Evolutionary conservation across 768 basidiomycete species (phyloP).

Genomic region (Collybia mongolica): DNA sequence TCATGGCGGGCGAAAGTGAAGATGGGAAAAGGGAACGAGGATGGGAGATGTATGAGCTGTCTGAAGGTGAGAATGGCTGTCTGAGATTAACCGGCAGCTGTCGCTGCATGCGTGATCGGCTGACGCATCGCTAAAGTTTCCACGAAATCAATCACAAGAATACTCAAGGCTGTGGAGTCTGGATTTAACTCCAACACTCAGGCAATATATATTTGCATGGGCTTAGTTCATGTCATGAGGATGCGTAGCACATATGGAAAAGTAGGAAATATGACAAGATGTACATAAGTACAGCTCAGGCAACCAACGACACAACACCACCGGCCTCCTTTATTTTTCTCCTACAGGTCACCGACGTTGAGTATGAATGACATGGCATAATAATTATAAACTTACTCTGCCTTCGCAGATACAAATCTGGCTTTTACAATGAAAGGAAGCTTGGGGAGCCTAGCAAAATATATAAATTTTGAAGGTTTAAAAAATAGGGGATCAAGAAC

Average conservation of each 20-base stretch:
- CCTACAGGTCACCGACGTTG: constrained; percentile 23
- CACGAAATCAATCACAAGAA: too few relatives aligned
- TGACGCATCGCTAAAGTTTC: constrained; percentile 1
- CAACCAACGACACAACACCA: constrained; percentile 90
- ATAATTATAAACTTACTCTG: constrained; percentile 53
- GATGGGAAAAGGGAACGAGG: constrained; percentile 3
- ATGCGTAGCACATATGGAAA: constrained; percentile 21
- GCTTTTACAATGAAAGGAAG: constrained; percentile 98
- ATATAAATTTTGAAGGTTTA: not conserved
- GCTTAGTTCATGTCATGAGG: constrained; percentile 16
- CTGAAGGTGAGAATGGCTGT: constrained; percentile 10
- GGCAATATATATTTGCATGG: not conserved
- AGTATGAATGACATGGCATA: not conserved
- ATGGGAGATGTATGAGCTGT: constrained; percentile 3
- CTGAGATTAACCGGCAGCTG: constrained; percentile 8
- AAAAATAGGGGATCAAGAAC: not conserved
- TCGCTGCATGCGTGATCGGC: constrained; percentile 9
- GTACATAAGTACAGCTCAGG: constrained; percentile 48
- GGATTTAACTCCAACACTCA: not conserved
- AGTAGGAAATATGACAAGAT: constrained; percentile 24
- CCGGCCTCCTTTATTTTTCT: constrained; percentile 90
- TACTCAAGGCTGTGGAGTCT: not conserved
- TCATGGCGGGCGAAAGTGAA: constrained; percentile 10
- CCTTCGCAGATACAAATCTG: constrained; percentile 86
- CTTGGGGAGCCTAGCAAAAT: constrained; percentile 64